Percentiles rank a stretch among this genome's conserved stretches.
phyloP scores from a whole-genome alignment of 805 yeast species.

The Yarrowia bubula region DNA sequence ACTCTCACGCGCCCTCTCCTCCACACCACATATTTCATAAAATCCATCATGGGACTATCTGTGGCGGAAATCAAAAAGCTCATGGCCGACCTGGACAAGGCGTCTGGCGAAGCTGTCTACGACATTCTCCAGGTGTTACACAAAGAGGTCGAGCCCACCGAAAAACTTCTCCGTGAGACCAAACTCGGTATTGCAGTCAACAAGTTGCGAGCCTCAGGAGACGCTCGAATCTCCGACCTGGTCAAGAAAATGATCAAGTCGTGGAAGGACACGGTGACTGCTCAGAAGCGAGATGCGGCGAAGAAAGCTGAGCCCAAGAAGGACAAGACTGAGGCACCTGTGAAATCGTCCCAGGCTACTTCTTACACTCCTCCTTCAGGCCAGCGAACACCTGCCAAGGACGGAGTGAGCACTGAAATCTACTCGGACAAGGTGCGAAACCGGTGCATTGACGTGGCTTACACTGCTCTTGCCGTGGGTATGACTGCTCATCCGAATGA shows the following conservation, averaged over 20 bases:
- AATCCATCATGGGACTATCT: conserved; percentile 26
- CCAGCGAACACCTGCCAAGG: conserved; percentile 77
- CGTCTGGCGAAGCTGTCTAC: conserved; percentile 58
- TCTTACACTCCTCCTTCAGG: conserved; percentile 46
- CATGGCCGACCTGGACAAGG: conserved; percentile 71
- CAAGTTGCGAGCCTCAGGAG: conserved; percentile 72
- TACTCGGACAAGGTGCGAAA: conserved; percentile 81
- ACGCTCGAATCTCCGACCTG: conserved; percentile 54
- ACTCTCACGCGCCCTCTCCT: too few species aligned
- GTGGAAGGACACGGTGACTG: conserved; percentile 86
- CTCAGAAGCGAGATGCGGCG: conserved; percentile 37
- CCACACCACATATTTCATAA: too few species aligned
- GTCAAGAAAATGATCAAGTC: conserved; percentile 79
- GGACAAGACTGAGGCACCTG: neutral
- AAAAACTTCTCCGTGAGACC: conserved; percentile 81
- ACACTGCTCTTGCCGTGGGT: conserved; percentile 85
- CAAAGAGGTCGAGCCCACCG: conserved; percentile 77
- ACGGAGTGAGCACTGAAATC: conserved; percentile 67
- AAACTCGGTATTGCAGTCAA: conserved; percentile 97
- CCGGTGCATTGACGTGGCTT: conserved; percentile 76
- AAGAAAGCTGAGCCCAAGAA: conserved; percentile 28
- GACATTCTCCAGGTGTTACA: conserved; percentile 65
- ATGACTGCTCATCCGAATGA: conserved; percentile 58
- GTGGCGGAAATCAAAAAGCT: conserved; percentile 69
- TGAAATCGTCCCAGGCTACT: neutral